Evolutionary conservation across 2,329 filamentous ascomycete genomes (phyloP).

Genomic region (Tolypocladium capitatum): DNA sequence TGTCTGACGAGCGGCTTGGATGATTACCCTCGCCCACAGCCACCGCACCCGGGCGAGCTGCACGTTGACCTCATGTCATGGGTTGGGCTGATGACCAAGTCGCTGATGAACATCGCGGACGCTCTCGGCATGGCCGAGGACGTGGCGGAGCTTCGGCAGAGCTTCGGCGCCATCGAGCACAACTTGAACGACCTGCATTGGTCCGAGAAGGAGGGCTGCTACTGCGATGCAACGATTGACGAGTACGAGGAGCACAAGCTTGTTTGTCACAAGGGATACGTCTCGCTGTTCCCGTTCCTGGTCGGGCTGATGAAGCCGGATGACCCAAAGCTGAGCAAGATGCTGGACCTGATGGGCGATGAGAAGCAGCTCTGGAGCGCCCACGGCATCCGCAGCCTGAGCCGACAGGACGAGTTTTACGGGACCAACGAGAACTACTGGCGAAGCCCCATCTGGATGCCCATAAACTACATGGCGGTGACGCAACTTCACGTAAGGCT

Average conservation of each 20-base stretch:
- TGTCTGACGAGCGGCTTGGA: constrained; percentile 89
- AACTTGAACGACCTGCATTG: constrained; percentile 94
- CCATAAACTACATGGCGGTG: constrained; percentile 84
- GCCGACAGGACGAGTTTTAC: constrained; percentile 70
- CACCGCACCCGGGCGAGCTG: constrained; percentile 88
- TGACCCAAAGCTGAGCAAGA: constrained; percentile 58
- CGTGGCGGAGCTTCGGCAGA: constrained; percentile 54
- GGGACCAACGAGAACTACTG: constrained; percentile 94
- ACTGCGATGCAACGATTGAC: constrained; percentile 91
- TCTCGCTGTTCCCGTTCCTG: constrained; percentile 86
- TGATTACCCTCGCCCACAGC: constrained; percentile 88
- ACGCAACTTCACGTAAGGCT: constrained; percentile 62
- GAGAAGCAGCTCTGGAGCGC: constrained; percentile 81
- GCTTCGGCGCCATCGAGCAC: constrained; percentile 61
- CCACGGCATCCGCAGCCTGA: constrained; percentile 80
- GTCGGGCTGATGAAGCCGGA: constrained; percentile 65
- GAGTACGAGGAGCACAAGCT: constrained; percentile 82
- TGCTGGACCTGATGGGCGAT: constrained; percentile 67
- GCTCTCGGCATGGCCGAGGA: constrained; percentile 68
- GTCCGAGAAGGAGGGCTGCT: constrained; percentile 66
- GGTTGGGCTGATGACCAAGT: constrained; percentile 92
- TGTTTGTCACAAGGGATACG: constrained; percentile 93
- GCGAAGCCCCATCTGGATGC: constrained; percentile 89
- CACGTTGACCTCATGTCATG: constrained; percentile 91
- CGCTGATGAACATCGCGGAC: constrained; percentile 67